phyloP scores from a whole-genome alignment of 2,329 filamentous ascomycete genomes.

The Fusarium avenaceum region DNA sequence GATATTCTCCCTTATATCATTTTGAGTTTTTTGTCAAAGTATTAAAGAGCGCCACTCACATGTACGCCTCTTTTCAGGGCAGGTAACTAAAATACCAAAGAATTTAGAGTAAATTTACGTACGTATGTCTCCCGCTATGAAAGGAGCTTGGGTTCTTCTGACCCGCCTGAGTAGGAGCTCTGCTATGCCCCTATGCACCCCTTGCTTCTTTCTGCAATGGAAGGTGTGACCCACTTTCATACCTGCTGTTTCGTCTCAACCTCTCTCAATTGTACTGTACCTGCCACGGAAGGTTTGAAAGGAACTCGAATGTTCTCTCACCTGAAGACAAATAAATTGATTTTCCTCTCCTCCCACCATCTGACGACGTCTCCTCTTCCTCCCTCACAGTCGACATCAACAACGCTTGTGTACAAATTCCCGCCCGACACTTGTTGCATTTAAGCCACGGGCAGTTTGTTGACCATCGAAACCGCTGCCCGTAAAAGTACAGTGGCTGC shows the following conservation, averaged over 20 bases:
- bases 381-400: neutral
- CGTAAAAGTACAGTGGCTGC: slow-evolving; percentile 20
- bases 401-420: slow-evolving; percentile 2
- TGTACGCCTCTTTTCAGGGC: no score
- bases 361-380: neutral
- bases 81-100: no score
- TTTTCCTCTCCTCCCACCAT: neutral
- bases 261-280: neutral
- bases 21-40: no score
- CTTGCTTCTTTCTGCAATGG: neutral
- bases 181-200: neutral
- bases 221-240: neutral
- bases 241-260: neutral
- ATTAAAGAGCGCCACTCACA: no score
- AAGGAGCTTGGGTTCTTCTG: no score
- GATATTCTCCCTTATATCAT: no score
- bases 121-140: no score
- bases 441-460: slow-evolving; percentile 6
- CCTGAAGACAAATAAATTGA: neutral
- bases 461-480: slow-evolving; percentile 28
- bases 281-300: neutral
- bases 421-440: slow-evolving; percentile 1
- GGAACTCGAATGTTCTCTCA: neutral
- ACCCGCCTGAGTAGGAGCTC: neutral
- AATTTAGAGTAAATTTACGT: no score